Evolutionary conservation across 2,329 filamentous ascomycete genomes (phyloP), one percentile per base, ranked within the genome.

Genomic region (Fusarium succisae): DNA sequence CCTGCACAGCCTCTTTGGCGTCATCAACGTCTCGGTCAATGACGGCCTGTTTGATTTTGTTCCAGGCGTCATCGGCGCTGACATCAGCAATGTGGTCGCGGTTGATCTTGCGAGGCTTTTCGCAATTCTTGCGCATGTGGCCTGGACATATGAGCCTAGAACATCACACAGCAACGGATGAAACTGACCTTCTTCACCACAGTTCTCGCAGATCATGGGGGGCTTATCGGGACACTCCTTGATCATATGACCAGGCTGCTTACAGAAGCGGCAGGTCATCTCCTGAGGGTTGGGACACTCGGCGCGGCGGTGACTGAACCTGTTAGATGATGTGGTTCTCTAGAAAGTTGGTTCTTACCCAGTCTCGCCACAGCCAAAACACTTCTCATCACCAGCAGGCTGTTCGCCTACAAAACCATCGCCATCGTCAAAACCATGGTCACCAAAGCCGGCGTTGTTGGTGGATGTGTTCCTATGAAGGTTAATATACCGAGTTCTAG

Each of bases 181-280:
- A 28, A 22, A 76, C 82, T 73, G 79, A 90, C 91, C 91, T 77
- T 89, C 87, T 73, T 90, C 81, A 37, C 87, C 83, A 77, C 92
- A 94, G 77, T 92, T 91, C 56, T 85, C 85, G 81, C 91, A 93
- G 14, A 86, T 69, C 76, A 83, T 82, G 3, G 90, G 84, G 12
- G 87, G 86, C 70, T 88, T 89, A 4, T 87, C 81, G 3, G 91
- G 91, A 73, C 93, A 95, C 58, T 92, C 90, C 26, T 87, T 86
- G 58, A 87, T 83, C 76, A 89, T 82, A 75, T 90, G 88, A 10
- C 87, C 88, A 30, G 84, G 81, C 76, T 88, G 78, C 64, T 85
- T 83, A 81, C 88, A 90, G 70, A 82, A 85, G 39, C 80, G 81
- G 72, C 86, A 87, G 30, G 77, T 62, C 66, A 79, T 80, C 22